Conservation (phyloP, 495 filamentous ascomycete genomes). For the Penicillium mononematosum region DNA sequence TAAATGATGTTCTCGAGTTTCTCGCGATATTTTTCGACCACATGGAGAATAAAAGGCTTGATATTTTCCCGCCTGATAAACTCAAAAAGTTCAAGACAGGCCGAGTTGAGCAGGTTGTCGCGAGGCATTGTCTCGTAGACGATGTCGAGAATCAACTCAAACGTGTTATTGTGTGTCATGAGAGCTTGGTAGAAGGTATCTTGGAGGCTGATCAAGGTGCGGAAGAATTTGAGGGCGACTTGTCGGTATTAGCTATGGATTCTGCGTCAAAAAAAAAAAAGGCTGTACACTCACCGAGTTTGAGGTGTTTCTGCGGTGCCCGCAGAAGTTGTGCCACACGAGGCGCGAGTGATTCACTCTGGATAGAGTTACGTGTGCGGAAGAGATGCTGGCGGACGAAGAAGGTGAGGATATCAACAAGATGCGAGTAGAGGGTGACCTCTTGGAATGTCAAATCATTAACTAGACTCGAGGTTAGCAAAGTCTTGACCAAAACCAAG, state of each 20-base stretch:
- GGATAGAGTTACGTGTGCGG: conserved; percentile 83
- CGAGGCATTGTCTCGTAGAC: conserved; percentile 87
- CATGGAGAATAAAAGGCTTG: conserved; percentile 75
- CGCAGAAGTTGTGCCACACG: conserved; percentile 80
- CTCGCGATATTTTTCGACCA: conserved; percentile 87
- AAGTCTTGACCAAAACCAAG: neutral
- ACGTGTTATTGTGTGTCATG: conserved; percentile 77
- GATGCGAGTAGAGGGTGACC: conserved; percentile 81
- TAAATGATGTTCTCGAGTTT: conserved; percentile 76
- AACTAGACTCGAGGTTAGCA: conserved; percentile 44
- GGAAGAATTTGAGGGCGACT: conserved; percentile 95
- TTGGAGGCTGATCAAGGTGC: conserved; percentile 77
- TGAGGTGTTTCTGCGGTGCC: conserved; percentile 89
- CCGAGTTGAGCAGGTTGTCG: conserved; percentile 94
- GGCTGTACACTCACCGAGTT: conserved; percentile 66
- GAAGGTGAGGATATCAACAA: conserved; percentile 93
- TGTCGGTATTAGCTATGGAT: conserved; percentile 31
- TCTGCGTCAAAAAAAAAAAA: neutral
- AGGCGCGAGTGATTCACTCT: conserved; percentile 73
- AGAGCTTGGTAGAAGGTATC: conserved; percentile 92
- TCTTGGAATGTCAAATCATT: conserved; percentile 69
- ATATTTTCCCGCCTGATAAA: conserved; percentile 84
- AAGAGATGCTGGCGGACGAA: conserved; percentile 87
- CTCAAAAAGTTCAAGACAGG: conserved; percentile 94
- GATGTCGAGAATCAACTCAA: conserved; percentile 85